A percentile compares a stretch with the other conserved stretches of the same genome.
Conservation (phyloP, 768 basidiomycete species). For the Cyclocybe cylindracea region DNA sequence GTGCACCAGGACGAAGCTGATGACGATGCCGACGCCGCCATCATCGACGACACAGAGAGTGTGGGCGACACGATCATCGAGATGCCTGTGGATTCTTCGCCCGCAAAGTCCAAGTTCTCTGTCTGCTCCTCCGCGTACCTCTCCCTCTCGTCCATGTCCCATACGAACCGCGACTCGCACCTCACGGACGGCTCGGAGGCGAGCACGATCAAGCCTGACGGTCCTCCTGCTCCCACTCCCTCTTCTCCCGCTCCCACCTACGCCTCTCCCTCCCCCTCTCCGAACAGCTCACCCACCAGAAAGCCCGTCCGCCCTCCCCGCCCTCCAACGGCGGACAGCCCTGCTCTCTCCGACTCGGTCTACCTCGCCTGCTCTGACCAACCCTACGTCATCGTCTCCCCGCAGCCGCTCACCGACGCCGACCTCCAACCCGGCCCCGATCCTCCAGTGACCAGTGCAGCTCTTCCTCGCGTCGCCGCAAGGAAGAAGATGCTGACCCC, state of each 20-base stretch:
- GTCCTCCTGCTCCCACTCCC: no score
- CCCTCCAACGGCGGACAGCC: conserved; percentile 28
- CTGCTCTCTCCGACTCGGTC: conserved; percentile 25
- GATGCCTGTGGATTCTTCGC: not conserved
- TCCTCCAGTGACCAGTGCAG: not conserved
- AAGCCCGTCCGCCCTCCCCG: conserved; percentile 21
- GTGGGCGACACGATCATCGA: not conserved
- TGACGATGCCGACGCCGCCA: not conserved
- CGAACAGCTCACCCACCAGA: no score
- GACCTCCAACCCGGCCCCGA: not conserved
- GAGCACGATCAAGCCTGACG: no score
- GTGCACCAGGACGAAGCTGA: not conserved
- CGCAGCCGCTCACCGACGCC: conserved; percentile 10
- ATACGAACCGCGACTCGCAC: no score
- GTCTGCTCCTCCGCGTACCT: conserved; percentile 15
- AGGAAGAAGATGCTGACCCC: conserved; percentile 17
- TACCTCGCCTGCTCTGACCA: conserved; percentile 24
- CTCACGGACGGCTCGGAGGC: not conserved
- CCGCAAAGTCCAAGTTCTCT: conserved; percentile 16
- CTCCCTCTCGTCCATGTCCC: not conserved
- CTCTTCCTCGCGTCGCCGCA: no score
- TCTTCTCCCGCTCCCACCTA: no score
- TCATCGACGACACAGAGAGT: not conserved
- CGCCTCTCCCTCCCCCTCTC: no score
- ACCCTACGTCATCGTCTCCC: conserved; percentile 22